Conservation (phyloP, 2,329 filamentous ascomycete species). For the Dryadomyces sulphureus region DNA sequence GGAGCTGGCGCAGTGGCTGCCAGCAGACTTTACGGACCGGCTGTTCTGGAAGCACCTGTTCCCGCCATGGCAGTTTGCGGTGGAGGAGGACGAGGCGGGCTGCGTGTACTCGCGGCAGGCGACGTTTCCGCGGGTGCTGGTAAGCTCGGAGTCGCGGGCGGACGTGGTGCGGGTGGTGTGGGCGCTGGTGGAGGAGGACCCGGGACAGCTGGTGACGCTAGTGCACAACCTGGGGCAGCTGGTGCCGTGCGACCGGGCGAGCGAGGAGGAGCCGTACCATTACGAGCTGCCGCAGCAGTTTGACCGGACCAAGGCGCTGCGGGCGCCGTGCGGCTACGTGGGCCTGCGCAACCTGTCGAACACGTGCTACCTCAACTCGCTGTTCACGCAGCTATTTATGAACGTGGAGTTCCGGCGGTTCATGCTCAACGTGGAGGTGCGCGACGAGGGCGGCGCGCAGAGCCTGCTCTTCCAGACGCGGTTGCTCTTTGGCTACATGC, state of each 20-base stretch:
- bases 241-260: conserved; percentile 30
- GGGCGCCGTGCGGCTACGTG: conserved; percentile 67
- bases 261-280: conserved; percentile 34
- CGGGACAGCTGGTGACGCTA: conserved; percentile 31
- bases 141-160: conserved; percentile 40
- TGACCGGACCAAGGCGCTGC: conserved; percentile 53
- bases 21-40: conserved; percentile 21
- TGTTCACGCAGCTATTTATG: conserved; percentile 93
- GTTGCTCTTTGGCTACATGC: conserved; percentile 70
- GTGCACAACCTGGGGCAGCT: conserved; percentile 35
- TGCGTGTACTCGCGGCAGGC: not conserved
- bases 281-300: conserved; percentile 48
- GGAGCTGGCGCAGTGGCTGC: conserved; percentile 2
- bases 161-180: conserved; percentile 47
- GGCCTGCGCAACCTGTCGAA: conserved; percentile 87
- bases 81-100: conserved; percentile 10
- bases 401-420: conserved; percentile 78
- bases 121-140: conserved; percentile 24
- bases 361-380: conserved; percentile 92
- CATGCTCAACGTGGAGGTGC: conserved; percentile 51
- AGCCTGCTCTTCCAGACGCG: conserved; percentile 64
- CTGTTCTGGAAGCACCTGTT: conserved; percentile 55
- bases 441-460: conserved; percentile 41
- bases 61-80: conserved; percentile 27
- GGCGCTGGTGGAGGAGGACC: conserved; percentile 36